These are phyloP conservation scores for Candida chilensis DNA, from an alignment of 805 yeast species.

Conservation along the genomic window DNA sequence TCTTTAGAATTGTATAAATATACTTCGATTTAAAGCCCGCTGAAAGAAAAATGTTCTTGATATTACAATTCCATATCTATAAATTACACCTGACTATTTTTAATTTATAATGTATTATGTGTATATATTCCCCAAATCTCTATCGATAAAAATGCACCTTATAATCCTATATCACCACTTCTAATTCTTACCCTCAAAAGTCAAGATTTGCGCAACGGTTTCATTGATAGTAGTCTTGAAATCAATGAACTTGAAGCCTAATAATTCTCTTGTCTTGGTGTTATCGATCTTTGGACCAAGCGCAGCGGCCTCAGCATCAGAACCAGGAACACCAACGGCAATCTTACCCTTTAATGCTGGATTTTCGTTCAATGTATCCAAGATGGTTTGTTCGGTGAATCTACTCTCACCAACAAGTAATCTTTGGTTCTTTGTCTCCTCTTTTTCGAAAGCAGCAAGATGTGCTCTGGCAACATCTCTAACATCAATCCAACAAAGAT, in stretches of 20 bases:
- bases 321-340: conserved; percentile 22
- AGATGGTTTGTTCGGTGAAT: conserved; percentile 14
- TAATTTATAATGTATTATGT: too few relatives aligned
- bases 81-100: too few relatives aligned
- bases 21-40: too few relatives aligned
- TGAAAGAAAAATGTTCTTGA: too few relatives aligned
- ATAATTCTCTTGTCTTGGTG: conserved; percentile 13
- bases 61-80: too few relatives aligned
- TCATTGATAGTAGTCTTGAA: conserved; percentile 18
- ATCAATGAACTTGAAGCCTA: conserved; percentile 18
- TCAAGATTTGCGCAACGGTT: conserved; percentile 19
- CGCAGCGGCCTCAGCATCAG: conserved; percentile 8
- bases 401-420: conserved; percentile 12
- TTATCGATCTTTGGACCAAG: conserved; percentile 13
- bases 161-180: too few relatives aligned
- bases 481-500: conserved; percentile 27
- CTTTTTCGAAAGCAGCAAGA: conserved; percentile 1
- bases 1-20: too few relatives aligned
- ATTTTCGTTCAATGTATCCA: conserved; percentile 18
- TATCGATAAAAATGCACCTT: too few relatives aligned
- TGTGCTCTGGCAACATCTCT: conserved; percentile 27
- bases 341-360: conserved; percentile 18
- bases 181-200: too few relatives aligned
- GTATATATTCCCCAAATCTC: too few relatives aligned
- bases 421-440: conserved; percentile 11